Base-by-base conservation (phyloP, 495 filamentous ascomycete species). In the Aspergillus bertholletiae region DNA sequence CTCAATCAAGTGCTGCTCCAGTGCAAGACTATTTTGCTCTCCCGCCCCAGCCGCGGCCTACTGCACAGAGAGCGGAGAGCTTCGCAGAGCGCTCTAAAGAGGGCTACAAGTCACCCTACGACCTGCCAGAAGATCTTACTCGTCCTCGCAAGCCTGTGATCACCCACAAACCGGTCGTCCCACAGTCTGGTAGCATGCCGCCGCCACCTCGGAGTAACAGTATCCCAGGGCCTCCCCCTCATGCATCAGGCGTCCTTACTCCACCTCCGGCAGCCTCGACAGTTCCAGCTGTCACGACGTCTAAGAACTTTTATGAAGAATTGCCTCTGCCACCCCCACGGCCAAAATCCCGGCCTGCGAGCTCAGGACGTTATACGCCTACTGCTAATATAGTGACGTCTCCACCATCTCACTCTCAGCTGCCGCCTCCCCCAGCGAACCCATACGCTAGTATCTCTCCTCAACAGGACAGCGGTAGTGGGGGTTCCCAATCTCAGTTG, bases 51-150 rank as follows among this genome's bases (percentile, higher is more conserved):
- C 50, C 61, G 12, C 65, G 64, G 53, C 70, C 60, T 62, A 72
- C 76, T 50, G 43, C 75, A 58, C 56, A 62, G 62, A 64, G 70
- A 68, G 63, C 79, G 61, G 58, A 88, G 81, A 97, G 93, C 64
- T 98, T 96, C 68, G 88, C 82, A 5, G 87, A 91, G 63, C 93
- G 92, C 58, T 74, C 88, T 7, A 97, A 95, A 67, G 86, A 91
- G 39, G 92, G 93, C 9, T 98, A 97, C 65, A 80, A 84, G 27
- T 96, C 92, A 22, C 94, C 94, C 4, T 98, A 96, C 60, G 94
- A 98, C 69, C 80, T 98, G 4, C 94, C 94, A 2, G 90, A 95
- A 71, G 93, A 96, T 45, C 79, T 97, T 15, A 79, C 85, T 17
- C 82, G 83, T 50, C 86, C 87, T 26, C 80, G 82, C 70, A 73